phyloP scores from a whole-genome alignment of 2,329 filamentous ascomycete genomes.

The Hypoxylon sp. region DNA sequence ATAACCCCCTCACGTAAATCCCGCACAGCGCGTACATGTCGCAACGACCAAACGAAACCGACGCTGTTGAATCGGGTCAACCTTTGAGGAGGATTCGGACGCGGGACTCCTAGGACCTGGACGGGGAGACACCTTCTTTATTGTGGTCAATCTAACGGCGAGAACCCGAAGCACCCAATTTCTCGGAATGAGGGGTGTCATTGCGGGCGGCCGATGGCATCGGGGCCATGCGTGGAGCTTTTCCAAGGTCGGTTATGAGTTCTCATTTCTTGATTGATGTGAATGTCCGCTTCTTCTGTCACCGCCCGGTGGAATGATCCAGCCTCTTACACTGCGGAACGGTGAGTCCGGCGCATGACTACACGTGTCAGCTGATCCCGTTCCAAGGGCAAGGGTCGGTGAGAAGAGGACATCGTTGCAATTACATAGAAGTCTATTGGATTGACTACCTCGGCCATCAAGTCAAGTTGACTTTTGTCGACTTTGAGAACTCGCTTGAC shows the following conservation, averaged over 20 bases:
- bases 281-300: constrained; percentile 14
- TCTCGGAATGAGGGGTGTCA: constrained; percentile 47
- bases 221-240: constrained; percentile 49
- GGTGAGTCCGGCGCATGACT: not conserved
- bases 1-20: constrained; percentile 21
- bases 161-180: constrained; percentile 26
- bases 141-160: constrained; percentile 27
- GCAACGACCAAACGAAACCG: constrained; percentile 17
- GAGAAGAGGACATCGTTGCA: constrained; percentile 9
- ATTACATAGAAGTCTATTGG: constrained; percentile 5
- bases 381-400: constrained; percentile 8
- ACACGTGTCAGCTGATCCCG: constrained; percentile 5
- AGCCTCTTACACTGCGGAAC: constrained; percentile 5
- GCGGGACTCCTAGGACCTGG: constrained; percentile 17
- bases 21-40: constrained; percentile 25
- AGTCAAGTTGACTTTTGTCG: constrained; percentile 22
- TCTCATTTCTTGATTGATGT: constrained; percentile 18
- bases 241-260: constrained; percentile 46
- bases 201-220: constrained; percentile 44
- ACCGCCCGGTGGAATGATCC: constrained; percentile 7
- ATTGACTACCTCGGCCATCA: not conserved
- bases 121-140: constrained; percentile 13
- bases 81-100: constrained; percentile 4
- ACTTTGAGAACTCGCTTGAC: constrained; percentile 3
- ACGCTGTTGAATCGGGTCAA: constrained; percentile 23